Evolutionary conservation across 2,329 filamentous ascomycete genomes (phyloP), one percentile per base, ranked within the genome.

Genomic region (Phyllosticta paracitricarpa): DNA sequence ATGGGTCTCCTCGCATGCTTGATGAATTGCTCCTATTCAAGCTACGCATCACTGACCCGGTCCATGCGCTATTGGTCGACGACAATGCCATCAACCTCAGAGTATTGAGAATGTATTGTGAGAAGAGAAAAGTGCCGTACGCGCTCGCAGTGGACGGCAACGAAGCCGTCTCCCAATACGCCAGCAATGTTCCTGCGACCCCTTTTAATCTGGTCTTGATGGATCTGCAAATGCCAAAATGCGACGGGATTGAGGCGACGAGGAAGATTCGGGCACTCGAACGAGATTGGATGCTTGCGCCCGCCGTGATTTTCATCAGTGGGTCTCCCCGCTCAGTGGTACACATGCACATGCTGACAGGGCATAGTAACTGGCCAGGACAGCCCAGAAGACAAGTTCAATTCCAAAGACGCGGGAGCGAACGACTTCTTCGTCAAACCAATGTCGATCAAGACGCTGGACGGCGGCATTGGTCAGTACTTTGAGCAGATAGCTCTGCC

Each of bases 11-110:
- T n/a, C 40, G n/a, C 1, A 17, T 4, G 2, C 14, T 48, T n/a
- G 40, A n/a, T 26, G 54, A 61, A 14, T 2, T 61, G 8, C 24
- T 61, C 8, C 28, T 48, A 19, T 28, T 30, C 4, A 61, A 57
- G 19, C 30, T 57, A 30, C 59, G 54, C 24, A 57, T 61, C 14
- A 22, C 40, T 12, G 59, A 61, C 22, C 54, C 59, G 2, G 6
- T 57, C 26, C 48, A 40, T 62, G 58, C 74, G 6, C 70, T 81
- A 0, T 67, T 81, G 0, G 78, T 80, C 0, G 79, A 81, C 63
- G 79, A 80, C 63, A 81, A 81, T 54, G 60, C 74, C 2, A 76
- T 81, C 60, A 81, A 81, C 24, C 72, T 80, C 0, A 77, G 78
- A 22, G 78, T 81, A 26, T 65, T 81, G 28, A 70, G 75, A 19